phyloP scores from a whole-genome alignment of 805 yeast species.

The Candida tibetensis region DNA sequence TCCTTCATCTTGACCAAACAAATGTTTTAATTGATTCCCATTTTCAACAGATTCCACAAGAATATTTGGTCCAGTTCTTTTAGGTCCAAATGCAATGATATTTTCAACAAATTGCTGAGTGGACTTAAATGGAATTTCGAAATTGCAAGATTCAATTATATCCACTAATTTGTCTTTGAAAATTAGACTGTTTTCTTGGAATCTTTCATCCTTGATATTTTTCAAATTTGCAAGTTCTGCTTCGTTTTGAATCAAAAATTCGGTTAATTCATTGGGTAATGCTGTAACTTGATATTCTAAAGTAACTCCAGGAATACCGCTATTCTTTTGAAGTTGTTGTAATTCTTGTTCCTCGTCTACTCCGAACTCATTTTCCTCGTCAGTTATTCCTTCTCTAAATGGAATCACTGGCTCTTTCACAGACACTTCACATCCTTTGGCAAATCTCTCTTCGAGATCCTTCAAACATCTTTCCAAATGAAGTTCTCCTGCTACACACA shows the following conservation, averaged over 20 bases:
- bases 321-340: too few relatives aligned
- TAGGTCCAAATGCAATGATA: conserved; percentile 74
- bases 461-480: conserved; percentile 93
- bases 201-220: conserved; percentile 16
- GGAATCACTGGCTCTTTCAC: conserved; percentile 94
- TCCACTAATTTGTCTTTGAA: conserved; percentile 13
- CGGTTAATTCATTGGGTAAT: conserved; percentile 48
- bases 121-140: conserved; percentile 20
- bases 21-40: conserved; percentile 25
- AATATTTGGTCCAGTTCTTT: conserved; percentile 70
- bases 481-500: conserved; percentile 95
- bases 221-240: conserved; percentile 39
- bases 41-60: conserved; percentile 51
- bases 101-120: conserved; percentile 22
- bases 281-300: conserved; percentile 58
- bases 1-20: conserved; percentile 20
- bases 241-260: conserved; percentile 49
- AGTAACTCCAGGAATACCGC: conserved; percentile 40
- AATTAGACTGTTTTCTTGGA: neutral
- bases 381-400: conserved; percentile 78
- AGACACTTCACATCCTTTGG: conserved; percentile 76
- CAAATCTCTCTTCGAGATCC: conserved; percentile 87
- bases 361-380: conserved; percentile 32
- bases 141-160: conserved; percentile 7
- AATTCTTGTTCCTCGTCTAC: conserved; percentile 13